phyloP scores from a whole-genome alignment of 768 basidiomycete species.

The Trametes cubensis region DNA sequence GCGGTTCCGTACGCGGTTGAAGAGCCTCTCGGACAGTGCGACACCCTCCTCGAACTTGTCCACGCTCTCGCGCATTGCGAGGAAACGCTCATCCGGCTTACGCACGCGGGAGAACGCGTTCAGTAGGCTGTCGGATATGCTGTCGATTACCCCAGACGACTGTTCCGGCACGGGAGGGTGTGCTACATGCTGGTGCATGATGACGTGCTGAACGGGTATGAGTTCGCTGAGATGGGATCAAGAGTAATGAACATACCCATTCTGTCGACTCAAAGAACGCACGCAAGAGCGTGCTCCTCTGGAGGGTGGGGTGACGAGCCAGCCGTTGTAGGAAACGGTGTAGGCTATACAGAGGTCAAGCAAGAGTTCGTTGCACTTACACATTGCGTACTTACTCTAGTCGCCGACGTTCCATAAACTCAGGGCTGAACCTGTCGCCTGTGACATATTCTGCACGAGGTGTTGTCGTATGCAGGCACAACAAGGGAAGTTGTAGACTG shows the following conservation, averaged over 20 bases:
- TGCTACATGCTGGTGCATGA: slow-evolving; percentile 95
- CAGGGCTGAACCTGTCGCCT: slow-evolving; percentile 94
- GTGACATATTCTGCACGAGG: slow-evolving; percentile 83
- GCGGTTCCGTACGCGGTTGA: slow-evolving; percentile 74
- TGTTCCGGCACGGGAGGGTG: slow-evolving; percentile 89
- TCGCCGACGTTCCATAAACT: slow-evolving; percentile 94
- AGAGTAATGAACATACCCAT: slow-evolving; percentile 70
- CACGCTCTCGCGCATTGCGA: slow-evolving; percentile 86
- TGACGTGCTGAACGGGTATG: slow-evolving; percentile 67
- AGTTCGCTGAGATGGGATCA: slow-evolving; percentile 14
- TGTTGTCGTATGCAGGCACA: background rate
- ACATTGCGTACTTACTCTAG: slow-evolving; percentile 62
- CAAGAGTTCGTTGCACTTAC: slow-evolving; percentile 1
- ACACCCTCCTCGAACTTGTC: slow-evolving; percentile 99
- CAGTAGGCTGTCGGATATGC: slow-evolving; percentile 91
- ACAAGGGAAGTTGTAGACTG: background rate
- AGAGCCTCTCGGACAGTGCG: slow-evolving; percentile 75
- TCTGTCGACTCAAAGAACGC: slow-evolving; percentile 97
- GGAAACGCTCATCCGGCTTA: slow-evolving; percentile 96
- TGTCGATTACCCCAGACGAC: slow-evolving; percentile 83
- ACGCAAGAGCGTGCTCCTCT: slow-evolving; percentile 86
- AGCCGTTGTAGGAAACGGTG: slow-evolving; percentile 91
- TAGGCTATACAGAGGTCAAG: slow-evolving; percentile 53
- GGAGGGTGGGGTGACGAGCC: slow-evolving; percentile 91
- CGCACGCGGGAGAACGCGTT: slow-evolving; percentile 95